Evolutionary conservation across 176 grass and related monocot genomes (phyloP).

Genomic region (bread wheat (Triticum aestivum)): DNA sequence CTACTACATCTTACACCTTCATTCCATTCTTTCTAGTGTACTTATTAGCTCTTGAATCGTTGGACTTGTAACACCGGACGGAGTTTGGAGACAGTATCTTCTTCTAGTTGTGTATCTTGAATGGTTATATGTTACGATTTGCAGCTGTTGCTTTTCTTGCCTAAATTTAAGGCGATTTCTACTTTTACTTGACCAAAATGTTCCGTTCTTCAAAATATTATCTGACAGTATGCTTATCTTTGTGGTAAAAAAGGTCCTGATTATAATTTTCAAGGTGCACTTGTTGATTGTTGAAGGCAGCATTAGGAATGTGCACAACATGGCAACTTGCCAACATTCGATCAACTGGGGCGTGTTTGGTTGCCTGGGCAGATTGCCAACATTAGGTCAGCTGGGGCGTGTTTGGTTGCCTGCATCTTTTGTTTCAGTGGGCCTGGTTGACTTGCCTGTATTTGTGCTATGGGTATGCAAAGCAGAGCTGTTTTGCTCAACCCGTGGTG

Average conservation of each 20-base stretch:
- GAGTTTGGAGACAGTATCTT: slow-evolving; percentile 16
- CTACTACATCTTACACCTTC: neutral
- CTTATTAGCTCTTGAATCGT: neutral
- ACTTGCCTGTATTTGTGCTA: too few species aligned
- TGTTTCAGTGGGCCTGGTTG: too few species aligned
- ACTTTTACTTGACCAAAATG: neutral
- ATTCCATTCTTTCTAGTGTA: slow-evolving; percentile 20
- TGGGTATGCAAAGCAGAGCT: too few species aligned
- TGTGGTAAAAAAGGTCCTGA: neutral
- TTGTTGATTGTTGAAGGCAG: neutral
- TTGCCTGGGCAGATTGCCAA: too few species aligned
- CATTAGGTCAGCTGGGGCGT: too few species aligned
- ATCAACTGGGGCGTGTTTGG: too few species aligned
- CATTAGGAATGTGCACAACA: neutral
- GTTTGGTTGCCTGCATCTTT: too few species aligned
- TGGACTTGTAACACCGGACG: neutral
- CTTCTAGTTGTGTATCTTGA: slow-evolving; percentile 13
- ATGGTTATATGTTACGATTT: neutral
- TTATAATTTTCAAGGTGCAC: neutral
- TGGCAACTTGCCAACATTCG: too few species aligned
- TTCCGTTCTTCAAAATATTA: neutral
- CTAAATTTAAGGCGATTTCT: neutral
- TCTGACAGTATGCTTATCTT: neutral
- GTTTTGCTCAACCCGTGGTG: too few species aligned
- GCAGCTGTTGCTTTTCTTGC: neutral